Conservation (phyloP, 2,329 filamentous ascomycete species). For the Exutisphaerella laricina region DNA sequence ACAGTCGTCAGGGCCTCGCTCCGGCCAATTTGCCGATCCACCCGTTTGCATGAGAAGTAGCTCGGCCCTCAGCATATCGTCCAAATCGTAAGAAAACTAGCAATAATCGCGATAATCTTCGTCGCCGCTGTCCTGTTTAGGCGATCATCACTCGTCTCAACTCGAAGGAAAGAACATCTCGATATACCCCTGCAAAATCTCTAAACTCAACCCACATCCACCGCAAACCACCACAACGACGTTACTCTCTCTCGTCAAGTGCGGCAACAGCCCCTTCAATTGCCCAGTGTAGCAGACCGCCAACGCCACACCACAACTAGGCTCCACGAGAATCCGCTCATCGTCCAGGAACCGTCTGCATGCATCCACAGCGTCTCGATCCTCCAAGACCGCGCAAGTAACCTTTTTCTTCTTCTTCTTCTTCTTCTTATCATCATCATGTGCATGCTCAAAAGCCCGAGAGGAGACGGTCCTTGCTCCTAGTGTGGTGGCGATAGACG, state of each 20-base stretch:
- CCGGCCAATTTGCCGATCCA: too few relatives aligned
- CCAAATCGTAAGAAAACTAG: too few relatives aligned
- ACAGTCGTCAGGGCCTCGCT: too few relatives aligned
- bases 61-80: too few relatives aligned
- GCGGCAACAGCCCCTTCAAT: slow-evolving; percentile 51
- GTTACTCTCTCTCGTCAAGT: slow-evolving; percentile 58
- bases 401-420: slow-evolving; percentile 50
- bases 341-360: slow-evolving; percentile 75
- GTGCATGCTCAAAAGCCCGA: slow-evolving; percentile 60
- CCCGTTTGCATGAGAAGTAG: too few relatives aligned
- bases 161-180: slow-evolving; percentile 35
- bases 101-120: too few relatives aligned
- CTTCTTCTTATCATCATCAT: too few relatives aligned
- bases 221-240: slow-evolving; percentile 85
- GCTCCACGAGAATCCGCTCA: slow-evolving; percentile 73
- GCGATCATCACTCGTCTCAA: too few relatives aligned
- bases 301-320: slow-evolving; percentile 76
- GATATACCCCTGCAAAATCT: slow-evolving; percentile 47
- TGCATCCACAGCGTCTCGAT: slow-evolving; percentile 73
- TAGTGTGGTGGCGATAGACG: slow-evolving; percentile 67
- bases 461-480: slow-evolving; percentile 67
- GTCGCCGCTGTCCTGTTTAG: too few relatives aligned
- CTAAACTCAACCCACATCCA: slow-evolving; percentile 47
- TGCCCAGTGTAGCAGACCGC: slow-evolving; percentile 61
- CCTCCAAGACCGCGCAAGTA: slow-evolving; percentile 59